phyloP scores from a whole-genome alignment of 1,284 basidiomycete genomes.

The Meira nashicola region DNA sequence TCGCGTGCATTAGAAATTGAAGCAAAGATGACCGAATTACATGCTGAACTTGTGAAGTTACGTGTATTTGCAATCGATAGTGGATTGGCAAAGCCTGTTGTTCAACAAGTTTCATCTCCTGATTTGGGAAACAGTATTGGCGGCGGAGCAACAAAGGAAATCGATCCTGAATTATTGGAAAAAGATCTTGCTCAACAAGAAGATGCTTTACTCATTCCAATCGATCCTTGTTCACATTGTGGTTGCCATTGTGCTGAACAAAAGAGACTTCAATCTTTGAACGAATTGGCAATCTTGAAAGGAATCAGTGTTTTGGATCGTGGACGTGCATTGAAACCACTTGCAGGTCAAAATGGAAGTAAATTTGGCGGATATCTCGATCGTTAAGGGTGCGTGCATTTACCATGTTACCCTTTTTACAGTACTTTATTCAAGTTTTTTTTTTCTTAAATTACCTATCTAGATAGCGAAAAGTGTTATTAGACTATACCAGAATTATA shows the following conservation, averaged over 20 bases:
- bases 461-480: too few species aligned
- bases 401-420: not conserved
- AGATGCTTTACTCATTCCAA: constrained; percentile 4
- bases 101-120: not conserved
- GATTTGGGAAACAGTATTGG: not conserved
- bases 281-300: constrained; percentile 12
- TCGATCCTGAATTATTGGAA: not conserved
- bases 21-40: not conserved
- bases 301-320: constrained; percentile 11
- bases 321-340: constrained; percentile 8
- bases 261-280: constrained; percentile 9
- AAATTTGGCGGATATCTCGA: constrained; percentile 12
- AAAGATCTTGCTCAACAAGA: not conserved
- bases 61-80: not conserved
- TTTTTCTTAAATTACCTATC: too few species aligned
- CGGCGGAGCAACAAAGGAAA: not conserved
- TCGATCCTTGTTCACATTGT: constrained; percentile 4
- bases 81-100: not conserved
- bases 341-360: not conserved
- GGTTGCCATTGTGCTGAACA: constrained; percentile 14
- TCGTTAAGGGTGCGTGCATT: not conserved
- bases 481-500: too few species aligned
- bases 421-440: not conserved
- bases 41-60: constrained; percentile 8
- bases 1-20: constrained; percentile 9